phyloP scores from a whole-genome alignment of 805 yeast species.

The Lipomyces kockii region DNA sequence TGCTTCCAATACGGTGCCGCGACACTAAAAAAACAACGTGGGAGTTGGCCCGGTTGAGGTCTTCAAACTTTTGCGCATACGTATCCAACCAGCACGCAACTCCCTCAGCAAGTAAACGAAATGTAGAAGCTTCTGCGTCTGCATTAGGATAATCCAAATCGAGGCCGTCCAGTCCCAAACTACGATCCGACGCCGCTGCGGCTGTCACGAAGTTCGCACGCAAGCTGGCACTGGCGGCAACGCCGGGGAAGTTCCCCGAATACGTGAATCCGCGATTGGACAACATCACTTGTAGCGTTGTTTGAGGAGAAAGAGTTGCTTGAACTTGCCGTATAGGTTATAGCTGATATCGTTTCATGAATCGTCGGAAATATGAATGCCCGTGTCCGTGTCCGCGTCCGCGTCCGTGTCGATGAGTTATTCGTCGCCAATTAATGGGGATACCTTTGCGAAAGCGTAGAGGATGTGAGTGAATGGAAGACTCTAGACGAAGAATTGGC shows the following conservation, averaged over 20 bases:
- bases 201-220: constrained; percentile 56
- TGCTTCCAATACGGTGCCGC: constrained; percentile 76
- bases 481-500: constrained; percentile 58
- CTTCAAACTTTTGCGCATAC: constrained; percentile 44
- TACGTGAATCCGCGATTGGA: constrained; percentile 86
- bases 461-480: constrained; percentile 59
- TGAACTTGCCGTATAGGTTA: constrained; percentile 52
- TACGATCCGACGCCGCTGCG: constrained; percentile 52
- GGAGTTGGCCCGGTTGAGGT: constrained; percentile 5
- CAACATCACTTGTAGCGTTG: constrained; percentile 60
- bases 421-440: constrained; percentile 58
- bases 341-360: constrained; percentile 14
- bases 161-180: constrained; percentile 74
- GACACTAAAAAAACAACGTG: constrained; percentile 59
- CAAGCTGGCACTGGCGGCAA: constrained; percentile 47
- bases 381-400: constrained; percentile 65
- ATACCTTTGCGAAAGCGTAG: constrained; percentile 75
- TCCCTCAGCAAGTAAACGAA: constrained; percentile 52
- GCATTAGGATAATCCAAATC: constrained; percentile 82
- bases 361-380: constrained; percentile 15
- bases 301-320: constrained; percentile 57
- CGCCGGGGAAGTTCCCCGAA: constrained; percentile 50
- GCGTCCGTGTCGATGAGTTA: constrained; percentile 66
- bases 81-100: constrained; percentile 50
- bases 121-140: constrained; percentile 51